Evolutionary conservation across 257 asterid species (phyloP), one percentile per base, ranked within the genome.

Genomic region (Osmanthus fragrans): DNA sequence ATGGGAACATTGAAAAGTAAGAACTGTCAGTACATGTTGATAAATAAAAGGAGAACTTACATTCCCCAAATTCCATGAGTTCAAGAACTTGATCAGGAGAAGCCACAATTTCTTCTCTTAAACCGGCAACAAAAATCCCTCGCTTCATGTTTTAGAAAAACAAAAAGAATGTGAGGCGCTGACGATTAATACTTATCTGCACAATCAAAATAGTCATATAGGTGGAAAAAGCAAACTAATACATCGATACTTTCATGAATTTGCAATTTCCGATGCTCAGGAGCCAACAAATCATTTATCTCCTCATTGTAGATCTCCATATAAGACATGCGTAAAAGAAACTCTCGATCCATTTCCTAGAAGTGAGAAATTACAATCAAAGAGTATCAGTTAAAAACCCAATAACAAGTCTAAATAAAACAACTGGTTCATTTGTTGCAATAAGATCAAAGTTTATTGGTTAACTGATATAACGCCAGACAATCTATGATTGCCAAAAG

Each of bases 261-360:
- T 84, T 95, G 98, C 76, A 95, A 83, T 77, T 86, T 93, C 60
- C 96, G 89, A 75, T 93, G 93, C 84, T 93, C 97, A n/a, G 99
- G 99, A 66, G 90, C 99, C 83, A 95, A 79, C 84, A 95, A 82
- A 82, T 95, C 99, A 88, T 95, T 95, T 79, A 95, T 90, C 78
- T 95, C 99, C 87, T 95, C 99, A 66, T 95, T 95, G 85, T 93
- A 95, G 54, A 95, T 95, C 84, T 95, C 99, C 97, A 95, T 87
- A 70, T 95, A 93, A 18, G 99, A 95, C 99, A 95, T 95, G n/a
- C 99, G 94, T 33, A 95, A 67, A 49, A 95, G 97, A 82, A 91
- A 95, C 82, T 95, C 99, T 16, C 99, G 87, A 75, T 86, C 91
- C 73, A 73, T 77, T 79, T 89, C 97, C 99, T 92, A 82, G 34